Percentiles rank a stretch among this genome's conserved stretches.
phyloP scores from a whole-genome alignment of 2,329 filamentous ascomycete species.

The Didymella arachidicola region DNA sequence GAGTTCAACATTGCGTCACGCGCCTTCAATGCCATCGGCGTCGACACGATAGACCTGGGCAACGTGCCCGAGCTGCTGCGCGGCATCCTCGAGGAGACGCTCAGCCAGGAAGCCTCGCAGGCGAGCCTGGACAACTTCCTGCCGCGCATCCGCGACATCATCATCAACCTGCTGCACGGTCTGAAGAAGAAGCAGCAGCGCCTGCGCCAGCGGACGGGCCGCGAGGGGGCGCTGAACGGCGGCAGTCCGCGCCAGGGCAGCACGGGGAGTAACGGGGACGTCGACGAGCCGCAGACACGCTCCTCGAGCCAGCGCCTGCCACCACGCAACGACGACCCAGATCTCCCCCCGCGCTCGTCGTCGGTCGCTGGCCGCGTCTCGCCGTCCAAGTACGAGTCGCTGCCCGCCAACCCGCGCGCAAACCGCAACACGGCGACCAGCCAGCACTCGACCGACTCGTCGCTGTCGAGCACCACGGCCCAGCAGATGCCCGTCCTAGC shows the following conservation, averaged over 20 bases:
- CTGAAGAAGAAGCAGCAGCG: slow-evolving; percentile 97
- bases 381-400: slow-evolving; percentile 53
- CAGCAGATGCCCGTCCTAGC: slow-evolving; percentile 78
- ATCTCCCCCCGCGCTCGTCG: slow-evolving; percentile 58
- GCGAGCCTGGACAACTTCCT: slow-evolving; percentile 94
- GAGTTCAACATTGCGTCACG: slow-evolving; percentile 99
- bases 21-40: slow-evolving; percentile 94
- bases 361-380: slow-evolving; percentile 56
- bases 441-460: slow-evolving; percentile 58
- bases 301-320: slow-evolving; percentile 53
- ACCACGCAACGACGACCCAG: slow-evolving; percentile 54
- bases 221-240: slow-evolving; percentile 55
- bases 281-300: slow-evolving; percentile 51
- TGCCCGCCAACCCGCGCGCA: slow-evolving; percentile 44
- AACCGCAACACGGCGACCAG: slow-evolving; percentile 46
- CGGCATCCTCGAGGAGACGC: slow-evolving; percentile 90
- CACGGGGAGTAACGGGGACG: slow-evolving; percentile 41
- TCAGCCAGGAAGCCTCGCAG: slow-evolving; percentile 94
- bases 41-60: slow-evolving; percentile 91
- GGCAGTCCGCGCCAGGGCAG: slow-evolving; percentile 51
- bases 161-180: slow-evolving; percentile 95
- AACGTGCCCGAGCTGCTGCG: slow-evolving; percentile 93
- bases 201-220: slow-evolving; percentile 66
- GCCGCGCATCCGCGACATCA: slow-evolving; percentile 95
- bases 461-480: slow-evolving; percentile 76